Conservation (phyloP, 495 filamentous ascomycete species). For the Podospora anserina region DNA sequence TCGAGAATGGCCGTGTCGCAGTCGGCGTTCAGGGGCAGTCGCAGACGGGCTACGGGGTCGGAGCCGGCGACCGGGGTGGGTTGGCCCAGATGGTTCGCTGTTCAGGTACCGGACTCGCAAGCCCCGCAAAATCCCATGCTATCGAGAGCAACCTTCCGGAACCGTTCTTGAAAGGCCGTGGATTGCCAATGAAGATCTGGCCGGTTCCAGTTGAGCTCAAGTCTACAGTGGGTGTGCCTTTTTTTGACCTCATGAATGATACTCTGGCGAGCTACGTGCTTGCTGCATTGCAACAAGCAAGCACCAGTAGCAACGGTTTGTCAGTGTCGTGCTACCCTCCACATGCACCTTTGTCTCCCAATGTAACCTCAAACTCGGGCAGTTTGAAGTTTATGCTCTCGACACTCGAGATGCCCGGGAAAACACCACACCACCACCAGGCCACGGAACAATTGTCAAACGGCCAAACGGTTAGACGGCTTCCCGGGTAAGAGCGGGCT, state of each 20-base stretch:
- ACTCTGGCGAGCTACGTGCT: not conserved
- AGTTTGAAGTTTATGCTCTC: not conserved
- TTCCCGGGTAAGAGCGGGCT: not conserved
- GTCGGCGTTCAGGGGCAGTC: not conserved
- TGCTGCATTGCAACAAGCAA: not conserved
- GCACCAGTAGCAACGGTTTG: not conserved
- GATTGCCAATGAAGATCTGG: not conserved
- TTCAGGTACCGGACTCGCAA: not conserved
- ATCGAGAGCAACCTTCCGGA: not conserved
- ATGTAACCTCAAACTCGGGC: not conserved
- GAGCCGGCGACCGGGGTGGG: not conserved
- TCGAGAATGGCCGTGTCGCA: not conserved
- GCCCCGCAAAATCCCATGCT: not conserved
- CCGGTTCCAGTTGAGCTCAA: not conserved
- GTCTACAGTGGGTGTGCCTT: not conserved
- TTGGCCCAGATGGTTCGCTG: not conserved
- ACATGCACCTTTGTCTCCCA: not conserved
- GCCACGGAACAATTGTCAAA: not conserved
- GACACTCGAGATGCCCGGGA: not conserved
- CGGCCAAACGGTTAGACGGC: not conserved
- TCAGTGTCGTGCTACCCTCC: not conserved
- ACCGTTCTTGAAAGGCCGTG: not conserved
- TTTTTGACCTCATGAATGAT: not conserved
- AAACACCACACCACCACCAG: not conserved
- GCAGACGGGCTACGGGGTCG: not conserved